phyloP scores from a whole-genome alignment of 768 basidiomycete genomes.

The Kwoniella sp. region DNA sequence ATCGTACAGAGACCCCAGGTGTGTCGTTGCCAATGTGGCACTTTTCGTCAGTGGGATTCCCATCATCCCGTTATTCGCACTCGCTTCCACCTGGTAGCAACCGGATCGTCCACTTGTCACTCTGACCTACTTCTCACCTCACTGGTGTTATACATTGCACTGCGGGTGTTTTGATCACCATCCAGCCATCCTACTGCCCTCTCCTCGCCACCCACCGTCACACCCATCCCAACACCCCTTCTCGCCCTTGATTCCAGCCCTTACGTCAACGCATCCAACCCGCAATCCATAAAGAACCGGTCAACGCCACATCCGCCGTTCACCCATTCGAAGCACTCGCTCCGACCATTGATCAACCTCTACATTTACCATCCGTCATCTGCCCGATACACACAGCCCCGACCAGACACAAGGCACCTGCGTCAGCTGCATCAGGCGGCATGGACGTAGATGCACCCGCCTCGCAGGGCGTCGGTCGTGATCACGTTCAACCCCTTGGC shows the following conservation, averaged over 20 bases:
- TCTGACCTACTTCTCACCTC: not conserved
- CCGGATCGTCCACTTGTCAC: no score
- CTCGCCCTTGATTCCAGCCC: not conserved
- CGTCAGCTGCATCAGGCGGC: no score
- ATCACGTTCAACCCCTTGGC: not conserved
- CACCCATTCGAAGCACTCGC: not conserved
- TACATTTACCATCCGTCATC: not conserved
- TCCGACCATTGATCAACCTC: not conserved
- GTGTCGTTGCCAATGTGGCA: slow-evolving; percentile 9
- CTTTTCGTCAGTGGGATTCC: slow-evolving; percentile 4
- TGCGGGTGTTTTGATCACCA: no score
- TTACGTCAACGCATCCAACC: not conserved
- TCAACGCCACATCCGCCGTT: not conserved
- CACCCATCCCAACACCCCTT: not conserved
- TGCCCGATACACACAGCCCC: not conserved
- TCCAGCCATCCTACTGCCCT: no score
- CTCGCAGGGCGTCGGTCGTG: not conserved
- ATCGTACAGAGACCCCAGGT: no score
- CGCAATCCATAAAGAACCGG: not conserved
- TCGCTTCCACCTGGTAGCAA: no score
- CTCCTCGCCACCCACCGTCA: no score
- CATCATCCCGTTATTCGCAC: no score
- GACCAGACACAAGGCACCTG: not conserved
- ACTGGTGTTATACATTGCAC: not conserved
- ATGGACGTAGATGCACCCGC: slow-evolving; percentile 9